Conservation (phyloP, 129 eudicot genomes). For the Lactuca sativa region DNA sequence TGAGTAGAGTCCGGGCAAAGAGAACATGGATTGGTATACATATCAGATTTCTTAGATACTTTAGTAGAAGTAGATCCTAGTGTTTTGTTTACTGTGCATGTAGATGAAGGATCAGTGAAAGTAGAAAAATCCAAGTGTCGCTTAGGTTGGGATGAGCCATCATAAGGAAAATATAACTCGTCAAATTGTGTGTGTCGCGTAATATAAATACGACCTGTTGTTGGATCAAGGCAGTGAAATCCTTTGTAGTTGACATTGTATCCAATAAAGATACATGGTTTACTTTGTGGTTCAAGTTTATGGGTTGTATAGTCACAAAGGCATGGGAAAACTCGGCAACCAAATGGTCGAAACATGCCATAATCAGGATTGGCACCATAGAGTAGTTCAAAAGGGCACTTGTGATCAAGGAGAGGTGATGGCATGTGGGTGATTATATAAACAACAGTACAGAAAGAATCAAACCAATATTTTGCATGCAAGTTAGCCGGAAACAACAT, state of each 20-base stretch:
- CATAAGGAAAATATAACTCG: background rate
- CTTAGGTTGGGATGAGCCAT: too few species aligned
- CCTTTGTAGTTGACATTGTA: background rate
- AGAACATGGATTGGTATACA: too few species aligned
- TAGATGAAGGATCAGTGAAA: background rate
- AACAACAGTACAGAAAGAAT: background rate
- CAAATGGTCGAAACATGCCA: background rate
- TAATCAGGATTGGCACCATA: background rate
- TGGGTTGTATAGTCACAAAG: background rate
- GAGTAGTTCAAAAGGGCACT: background rate
- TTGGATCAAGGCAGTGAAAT: background rate
- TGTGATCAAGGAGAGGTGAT: background rate
- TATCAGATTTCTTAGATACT: too few species aligned
- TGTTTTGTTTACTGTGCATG: too few species aligned
- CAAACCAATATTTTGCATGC: too few species aligned
- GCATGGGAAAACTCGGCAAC: conserved; percentile 1
- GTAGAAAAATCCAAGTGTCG: background rate
- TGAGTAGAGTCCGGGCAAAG: too few species aligned
- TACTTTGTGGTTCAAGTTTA: background rate
- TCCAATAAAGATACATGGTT: background rate
- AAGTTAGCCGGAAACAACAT: too few species aligned
- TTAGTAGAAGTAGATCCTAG: background rate
- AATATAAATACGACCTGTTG: background rate
- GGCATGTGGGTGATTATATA: background rate
- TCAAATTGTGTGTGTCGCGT: background rate